Evolutionary conservation across 768 basidiomycete genomes (phyloP).

Genomic region (Suillus luteus): DNA sequence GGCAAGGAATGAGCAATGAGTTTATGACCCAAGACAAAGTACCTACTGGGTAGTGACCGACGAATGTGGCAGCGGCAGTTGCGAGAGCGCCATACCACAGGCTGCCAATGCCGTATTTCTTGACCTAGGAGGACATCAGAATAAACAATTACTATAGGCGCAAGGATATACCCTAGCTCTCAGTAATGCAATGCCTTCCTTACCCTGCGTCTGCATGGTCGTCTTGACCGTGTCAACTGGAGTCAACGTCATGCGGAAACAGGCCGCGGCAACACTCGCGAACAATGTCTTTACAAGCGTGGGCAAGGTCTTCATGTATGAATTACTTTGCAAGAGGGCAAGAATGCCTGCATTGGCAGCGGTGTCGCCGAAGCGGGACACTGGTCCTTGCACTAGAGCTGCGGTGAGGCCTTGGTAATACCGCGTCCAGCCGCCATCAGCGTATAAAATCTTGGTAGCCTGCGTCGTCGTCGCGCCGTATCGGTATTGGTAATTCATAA

Average conservation of each 20-base stretch:
- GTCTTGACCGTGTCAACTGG: conserved; percentile 96
- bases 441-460: conserved; percentile 67
- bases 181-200: conserved; percentile 64
- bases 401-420: conserved; percentile 89
- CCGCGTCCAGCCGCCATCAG: conserved; percentile 77
- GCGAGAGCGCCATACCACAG: conserved; percentile 93
- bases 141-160: neutral
- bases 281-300: conserved; percentile 73
- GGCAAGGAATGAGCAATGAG: conserved; percentile 18
- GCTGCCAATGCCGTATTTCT: conserved; percentile 70
- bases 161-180: conserved; percentile 53
- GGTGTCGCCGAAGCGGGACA: conserved; percentile 91
- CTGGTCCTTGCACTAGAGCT: conserved; percentile 84
- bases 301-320: conserved; percentile 66
- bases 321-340: conserved; percentile 78
- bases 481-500: conserved; percentile 97
- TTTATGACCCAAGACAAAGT: conserved; percentile 3
- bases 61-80: conserved; percentile 91
- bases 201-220: conserved; percentile 90
- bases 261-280: conserved; percentile 76
- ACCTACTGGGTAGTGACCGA: conserved; percentile 84
- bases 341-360: conserved; percentile 93
- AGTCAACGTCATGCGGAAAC: conserved; percentile 88
- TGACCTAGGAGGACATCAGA: conserved; percentile 47
- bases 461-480: conserved; percentile 77